Evolutionary conservation across 2,329 filamentous ascomycete species (phyloP).

Genomic region (Xylaria sp.): DNA sequence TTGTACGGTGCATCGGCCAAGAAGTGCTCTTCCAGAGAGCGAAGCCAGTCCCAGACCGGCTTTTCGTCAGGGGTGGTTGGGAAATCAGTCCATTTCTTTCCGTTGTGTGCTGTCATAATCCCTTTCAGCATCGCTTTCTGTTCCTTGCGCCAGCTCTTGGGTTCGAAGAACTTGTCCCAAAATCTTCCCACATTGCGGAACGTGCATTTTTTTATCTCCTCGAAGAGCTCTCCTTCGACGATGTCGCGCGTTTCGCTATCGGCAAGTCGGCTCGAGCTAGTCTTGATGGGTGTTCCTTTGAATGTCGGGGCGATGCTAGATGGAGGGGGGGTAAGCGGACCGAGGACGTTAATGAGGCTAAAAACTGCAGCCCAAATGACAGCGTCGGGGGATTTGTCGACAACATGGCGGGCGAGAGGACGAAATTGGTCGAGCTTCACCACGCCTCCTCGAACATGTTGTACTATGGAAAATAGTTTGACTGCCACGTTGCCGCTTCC

Average conservation of each 20-base stretch:
- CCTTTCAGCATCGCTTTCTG: not conserved
- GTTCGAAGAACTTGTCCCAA: not conserved
- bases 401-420: slow-evolving; percentile 16
- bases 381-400: not conserved
- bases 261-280: not conserved
- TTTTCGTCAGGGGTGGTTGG: not conserved
- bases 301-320: not conserved
- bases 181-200: not conserved
- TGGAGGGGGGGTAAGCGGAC: not conserved
- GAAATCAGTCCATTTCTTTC: not conserved
- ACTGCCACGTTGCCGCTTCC: slow-evolving; percentile 15
- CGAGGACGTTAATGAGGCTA: not conserved
- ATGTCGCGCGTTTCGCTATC: not conserved
- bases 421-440: slow-evolving; percentile 23
- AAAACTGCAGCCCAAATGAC: not conserved
- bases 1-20: not conserved
- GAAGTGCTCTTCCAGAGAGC: not conserved
- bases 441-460: slow-evolving; percentile 10
- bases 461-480: slow-evolving; percentile 27
- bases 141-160: not conserved
- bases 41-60: not conserved
- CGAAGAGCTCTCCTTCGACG: not conserved
- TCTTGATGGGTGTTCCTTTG: not conserved
- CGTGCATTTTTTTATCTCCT: not conserved
- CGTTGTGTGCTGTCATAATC: not conserved